Base-by-base conservation (phyloP, 805 yeast species). In the Myxozyma vanderwaltii region DNA sequence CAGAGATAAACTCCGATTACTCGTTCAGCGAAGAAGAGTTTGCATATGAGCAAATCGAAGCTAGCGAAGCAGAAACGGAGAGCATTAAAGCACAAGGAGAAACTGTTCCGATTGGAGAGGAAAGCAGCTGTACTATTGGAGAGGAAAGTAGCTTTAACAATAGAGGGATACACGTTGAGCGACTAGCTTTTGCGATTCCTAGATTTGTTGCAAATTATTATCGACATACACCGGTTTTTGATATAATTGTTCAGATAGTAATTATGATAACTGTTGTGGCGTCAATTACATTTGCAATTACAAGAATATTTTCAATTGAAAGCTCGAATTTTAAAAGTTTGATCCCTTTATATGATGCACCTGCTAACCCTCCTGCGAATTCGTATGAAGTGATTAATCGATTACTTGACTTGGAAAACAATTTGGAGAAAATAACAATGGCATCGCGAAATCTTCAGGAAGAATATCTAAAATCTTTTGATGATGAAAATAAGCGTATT, bases 1-100 rank as follows among this genome's bases (percentile, higher is more conserved):
- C 26, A 7, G 54, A 44, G 17, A n/a, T 38, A 13, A 47, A 39
- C 26, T 40, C 51, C n/a, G 41, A 39, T 29, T 59, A 59, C 49
- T 43, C 53, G 23, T 59, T 59, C 38, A 36, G 27, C 12, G 61
- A 56, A 19, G 63, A 59, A 50, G 63, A 59, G 12, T 36, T 21
- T 7, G 58, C 41, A 15, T 59, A 47, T 38, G 29, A 48, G 8
- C 48, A 36, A 10, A 23, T 49, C 33, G 44, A 29, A 21, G 55
- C 24, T 23, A 19, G 39, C 36, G 46, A 48, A 35, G 35, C 31
- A 29, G 50, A 46, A 29, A 6, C 4, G 17, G 17, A 17, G n/a
- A 31, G 39, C 50, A 17, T 5, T 5, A 17, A 17, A 8, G 41
- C n/a, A 6, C n/a, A 38, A 38, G n/a, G n/a, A n/a, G n/a, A n/a